A percentile compares a stretch with the other conserved stretches of the same genome.
Evolutionary conservation across 257 asterid species (phyloP).

Genomic region (Haberlea rhodopensis): DNA sequence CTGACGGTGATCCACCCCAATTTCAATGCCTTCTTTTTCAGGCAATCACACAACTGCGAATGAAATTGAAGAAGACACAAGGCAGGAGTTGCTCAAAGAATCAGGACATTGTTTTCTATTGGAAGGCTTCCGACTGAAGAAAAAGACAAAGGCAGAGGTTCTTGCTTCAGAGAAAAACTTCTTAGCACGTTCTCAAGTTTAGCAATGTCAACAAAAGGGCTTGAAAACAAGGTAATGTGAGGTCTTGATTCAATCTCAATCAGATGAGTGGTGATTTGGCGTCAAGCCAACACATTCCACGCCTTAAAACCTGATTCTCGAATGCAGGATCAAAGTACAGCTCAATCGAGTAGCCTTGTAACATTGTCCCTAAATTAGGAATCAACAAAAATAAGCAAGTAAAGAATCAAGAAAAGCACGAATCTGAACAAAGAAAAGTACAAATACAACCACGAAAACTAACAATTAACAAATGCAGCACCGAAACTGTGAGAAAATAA

Average conservation of each 20-base stretch:
- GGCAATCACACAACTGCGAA: conserved; percentile 65
- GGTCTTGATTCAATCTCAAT: conserved; percentile 95
- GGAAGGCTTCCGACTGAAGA: conserved; percentile 85
- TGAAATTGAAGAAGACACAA: conserved; percentile 79
- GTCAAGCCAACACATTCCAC: conserved; percentile 89
- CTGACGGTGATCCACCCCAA: conserved; percentile 67
- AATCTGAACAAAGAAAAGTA: conserved; percentile 2
- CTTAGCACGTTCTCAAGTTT: conserved; percentile 66
- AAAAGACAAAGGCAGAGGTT: conserved; percentile 66
- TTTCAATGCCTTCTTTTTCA: conserved; percentile 76
- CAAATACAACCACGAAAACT: not conserved
- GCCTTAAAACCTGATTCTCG: conserved; percentile 75
- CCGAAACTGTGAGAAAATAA: not conserved
- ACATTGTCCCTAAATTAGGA: conserved; percentile 51
- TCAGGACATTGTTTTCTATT: conserved; percentile 55
- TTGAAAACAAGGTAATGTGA: conserved; percentile 67
- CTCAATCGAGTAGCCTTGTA: conserved; percentile 83
- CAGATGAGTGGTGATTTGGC: conserved; percentile 88
- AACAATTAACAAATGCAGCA: conserved; percentile 9
- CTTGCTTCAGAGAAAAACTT: conserved; percentile 64
- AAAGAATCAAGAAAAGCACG: not conserved
- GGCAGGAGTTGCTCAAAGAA: conserved; percentile 80
- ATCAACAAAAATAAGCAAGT: conserved; percentile 5
- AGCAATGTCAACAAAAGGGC: conserved; percentile 54
- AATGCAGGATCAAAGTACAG: conserved; percentile 95